Evolutionary conservation across 2,329 filamentous ascomycete genomes (phyloP), one percentile per base, ranked within the genome.

Genomic region (Alternaria sp.): DNA sequence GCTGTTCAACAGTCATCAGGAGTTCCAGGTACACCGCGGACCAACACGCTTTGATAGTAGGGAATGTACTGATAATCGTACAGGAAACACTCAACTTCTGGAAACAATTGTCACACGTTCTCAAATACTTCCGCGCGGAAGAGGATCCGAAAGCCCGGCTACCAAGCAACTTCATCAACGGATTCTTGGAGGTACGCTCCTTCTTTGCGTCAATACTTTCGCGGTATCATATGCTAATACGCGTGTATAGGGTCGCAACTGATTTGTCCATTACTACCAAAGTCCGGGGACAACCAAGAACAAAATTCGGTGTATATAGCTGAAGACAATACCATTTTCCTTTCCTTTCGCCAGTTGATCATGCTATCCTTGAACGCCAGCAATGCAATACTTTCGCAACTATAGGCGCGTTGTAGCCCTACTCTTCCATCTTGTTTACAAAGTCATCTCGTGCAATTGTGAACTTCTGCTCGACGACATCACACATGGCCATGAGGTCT

Each of bases 41-140:
- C 18, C 14, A 33, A 23, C 41, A 30, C 43, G 3, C n/a, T 18
- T 20, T n/a, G 41, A 15, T 12, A 53, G 5, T 53, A 2, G 18
- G 18, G 41, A 14, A 23, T 18, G 30, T 51, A 45, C 61, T 68
- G 18, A 59, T 56, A 45, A 55, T 50, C 15, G 21, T 6, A 61
- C 73, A 97, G 94, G 96, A 99, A 87, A 99, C 92, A 58, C 89
- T 99, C 86, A 99, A 99, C 85, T 99, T 92, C 87, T 99, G 96
- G 96, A 97, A 97, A 84, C 96, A 99, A 83, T 87, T 94, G 66
- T 92, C 92, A 68, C 96, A 99, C 81, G 88, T 99, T 73, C 93
- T 99, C 88, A 94, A 96, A 75, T 99, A 97, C 83, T 99, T 98
- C 87, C 90, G 94, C 79, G 87, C 90, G 74, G 94, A 98, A 82